Evolutionary conservation across 1,284 basidiomycete genomes (phyloP).

Genomic region (Schizophyllum amplum): DNA sequence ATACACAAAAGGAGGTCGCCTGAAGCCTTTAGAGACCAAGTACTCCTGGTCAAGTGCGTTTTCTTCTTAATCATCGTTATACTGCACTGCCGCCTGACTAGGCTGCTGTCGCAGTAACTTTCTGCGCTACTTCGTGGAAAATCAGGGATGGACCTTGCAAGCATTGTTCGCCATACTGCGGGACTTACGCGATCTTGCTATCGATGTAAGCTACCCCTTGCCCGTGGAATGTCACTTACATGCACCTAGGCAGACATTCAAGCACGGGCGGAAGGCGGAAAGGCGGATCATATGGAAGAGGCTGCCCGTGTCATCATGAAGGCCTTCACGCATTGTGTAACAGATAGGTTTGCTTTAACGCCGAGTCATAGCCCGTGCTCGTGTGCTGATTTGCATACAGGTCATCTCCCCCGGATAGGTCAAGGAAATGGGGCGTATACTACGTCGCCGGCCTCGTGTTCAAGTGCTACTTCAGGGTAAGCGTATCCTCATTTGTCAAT

Average conservation of each 20-base stretch:
- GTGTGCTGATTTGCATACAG: slow-evolving; percentile 27
- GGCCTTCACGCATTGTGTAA: slow-evolving; percentile 87
- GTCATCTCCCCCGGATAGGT: slow-evolving; percentile 60
- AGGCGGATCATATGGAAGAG: slow-evolving; percentile 79
- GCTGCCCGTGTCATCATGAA: slow-evolving; percentile 88
- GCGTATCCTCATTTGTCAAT: slow-evolving; percentile 16
- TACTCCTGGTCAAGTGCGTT: slow-evolving; percentile 54
- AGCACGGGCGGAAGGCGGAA: slow-evolving; percentile 47
- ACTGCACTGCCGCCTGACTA: background rate
- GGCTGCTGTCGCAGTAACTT: slow-evolving; percentile 43
- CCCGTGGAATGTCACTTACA: background rate
- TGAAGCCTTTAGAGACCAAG: slow-evolving; percentile 74
- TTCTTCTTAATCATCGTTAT: no score
- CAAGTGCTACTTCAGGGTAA: slow-evolving; percentile 90
- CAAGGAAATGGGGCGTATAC: slow-evolving; percentile 92
- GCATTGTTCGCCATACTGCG: slow-evolving; percentile 72
- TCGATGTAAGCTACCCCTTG: slow-evolving; percentile 39
- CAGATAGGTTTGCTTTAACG: slow-evolving; percentile 61
- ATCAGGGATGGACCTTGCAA: slow-evolving; percentile 78
- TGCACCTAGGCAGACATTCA: slow-evolving; percentile 57
- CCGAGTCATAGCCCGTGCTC: no score
- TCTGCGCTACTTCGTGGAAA: slow-evolving; percentile 67
- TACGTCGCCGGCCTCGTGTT: slow-evolving; percentile 88
- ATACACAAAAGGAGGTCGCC: slow-evolving; percentile 53
- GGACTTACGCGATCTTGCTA: slow-evolving; percentile 76